A percentile compares a stretch with the other conserved stretches of the same genome.
These are phyloP conservation scores for Aspergillus tamarii DNA, from an alignment of 2,329 filamentous ascomycete species.

Conservation along the genomic window DNA sequence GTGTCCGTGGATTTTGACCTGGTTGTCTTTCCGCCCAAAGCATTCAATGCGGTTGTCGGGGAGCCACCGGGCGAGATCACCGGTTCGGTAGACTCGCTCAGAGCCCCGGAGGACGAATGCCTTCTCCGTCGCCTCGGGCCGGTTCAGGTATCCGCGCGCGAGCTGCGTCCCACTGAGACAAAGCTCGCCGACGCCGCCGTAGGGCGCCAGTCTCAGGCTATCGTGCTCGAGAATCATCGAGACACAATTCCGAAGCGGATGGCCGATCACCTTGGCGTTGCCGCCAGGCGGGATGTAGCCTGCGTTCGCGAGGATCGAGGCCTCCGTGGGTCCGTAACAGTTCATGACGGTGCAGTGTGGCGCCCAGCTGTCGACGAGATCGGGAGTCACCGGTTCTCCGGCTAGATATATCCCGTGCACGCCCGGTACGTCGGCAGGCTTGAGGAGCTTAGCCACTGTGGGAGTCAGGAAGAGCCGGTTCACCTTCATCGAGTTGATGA, in stretches of 20 bases:
- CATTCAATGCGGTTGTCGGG: not conserved
- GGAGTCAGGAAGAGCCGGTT: slow-evolving; percentile 15
- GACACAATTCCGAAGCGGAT: slow-evolving; percentile 16
- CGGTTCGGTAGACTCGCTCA: slow-evolving; percentile 21
- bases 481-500: slow-evolving; percentile 12
- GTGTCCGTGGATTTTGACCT: not conserved
- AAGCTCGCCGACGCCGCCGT: slow-evolving; percentile 20
- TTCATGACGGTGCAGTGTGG: slow-evolving; percentile 13
- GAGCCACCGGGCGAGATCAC: slow-evolving; percentile 23
- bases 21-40: not conserved
- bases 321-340: slow-evolving; percentile 22
- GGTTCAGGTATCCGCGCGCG: slow-evolving; percentile 21
- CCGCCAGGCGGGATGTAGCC: slow-evolving; percentile 10
- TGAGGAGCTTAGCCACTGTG: slow-evolving; percentile 13
- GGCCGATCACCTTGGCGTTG: slow-evolving; percentile 15
- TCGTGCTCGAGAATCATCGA: slow-evolving; percentile 19
- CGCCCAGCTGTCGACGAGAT: slow-evolving; percentile 16
- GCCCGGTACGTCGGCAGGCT: slow-evolving; percentile 15
- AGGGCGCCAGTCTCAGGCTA: slow-evolving; percentile 13
- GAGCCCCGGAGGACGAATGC: slow-evolving; percentile 11
- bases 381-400: slow-evolving; percentile 19
- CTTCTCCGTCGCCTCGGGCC: slow-evolving; percentile 16
- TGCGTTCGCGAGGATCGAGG: slow-evolving; percentile 17
- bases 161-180: slow-evolving; percentile 20
- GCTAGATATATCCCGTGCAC: slow-evolving; percentile 13